A percentile compares a stretch with the other conserved stretches of the same genome.
phyloP scores from a whole-genome alignment of 2,329 filamentous ascomycete genomes.

The Aspergillus sojae region DNA sequence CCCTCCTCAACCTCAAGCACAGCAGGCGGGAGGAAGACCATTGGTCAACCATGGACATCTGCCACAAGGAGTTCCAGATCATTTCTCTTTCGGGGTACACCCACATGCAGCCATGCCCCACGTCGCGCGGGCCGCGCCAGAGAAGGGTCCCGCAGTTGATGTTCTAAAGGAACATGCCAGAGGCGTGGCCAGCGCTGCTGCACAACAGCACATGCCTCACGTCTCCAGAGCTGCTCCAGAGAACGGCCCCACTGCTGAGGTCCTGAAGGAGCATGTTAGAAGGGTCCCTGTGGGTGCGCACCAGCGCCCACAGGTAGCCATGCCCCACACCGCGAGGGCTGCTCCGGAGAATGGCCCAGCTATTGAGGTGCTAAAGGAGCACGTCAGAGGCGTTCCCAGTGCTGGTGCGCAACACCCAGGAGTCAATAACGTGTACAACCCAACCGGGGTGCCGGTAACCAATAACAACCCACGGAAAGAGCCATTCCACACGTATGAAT shows the following conservation, averaged over 20 bases:
- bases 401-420: constrained; percentile 5
- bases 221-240: neutral
- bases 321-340: constrained; percentile 3
- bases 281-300: neutral
- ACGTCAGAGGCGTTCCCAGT: neutral
- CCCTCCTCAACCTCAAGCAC: constrained; percentile 9
- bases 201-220: neutral
- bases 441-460: neutral
- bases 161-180: constrained; percentile 5
- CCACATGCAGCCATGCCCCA: constrained; percentile 5
- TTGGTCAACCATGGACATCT: constrained; percentile 11
- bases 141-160: constrained; percentile 5
- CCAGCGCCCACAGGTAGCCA: neutral
- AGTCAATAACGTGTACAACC: neutral
- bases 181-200: neutral
- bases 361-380: constrained; percentile 6
- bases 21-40: constrained; percentile 6
- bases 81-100: neutral
- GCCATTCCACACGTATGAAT: neutral
- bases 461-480: constrained; percentile 1
- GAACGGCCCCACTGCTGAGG: neutral
- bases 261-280: neutral
- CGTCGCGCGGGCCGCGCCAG: constrained; percentile 1
- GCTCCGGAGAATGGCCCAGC: constrained; percentile 1
- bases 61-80: constrained; percentile 5